phyloP scores from a whole-genome alignment of 148 eudicot genomes.

The Tetragonia tetragonoides region DNA sequence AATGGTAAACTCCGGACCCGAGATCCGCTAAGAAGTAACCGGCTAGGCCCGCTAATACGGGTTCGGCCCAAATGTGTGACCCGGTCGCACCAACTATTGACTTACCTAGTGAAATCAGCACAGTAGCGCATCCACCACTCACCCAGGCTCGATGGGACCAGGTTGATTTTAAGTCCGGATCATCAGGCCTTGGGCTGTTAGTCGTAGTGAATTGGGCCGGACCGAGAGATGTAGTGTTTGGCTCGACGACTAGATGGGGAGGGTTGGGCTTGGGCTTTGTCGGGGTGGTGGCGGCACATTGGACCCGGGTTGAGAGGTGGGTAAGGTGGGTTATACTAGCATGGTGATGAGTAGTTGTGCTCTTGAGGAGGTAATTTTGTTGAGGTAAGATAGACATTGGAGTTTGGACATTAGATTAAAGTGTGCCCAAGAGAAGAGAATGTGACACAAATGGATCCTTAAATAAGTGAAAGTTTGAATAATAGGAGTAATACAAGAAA shows the following conservation, averaged over 20 bases:
- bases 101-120: constrained; percentile 56
- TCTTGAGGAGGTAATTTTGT: constrained; percentile 33
- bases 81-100: constrained; percentile 27
- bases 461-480: background rate
- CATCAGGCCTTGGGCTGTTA: constrained; percentile 33
- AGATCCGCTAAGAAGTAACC: constrained; percentile 87
- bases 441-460: background rate
- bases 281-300: constrained; percentile 40
- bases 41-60: constrained; percentile 43
- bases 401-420: background rate
- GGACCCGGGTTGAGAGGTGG: constrained; percentile 16
- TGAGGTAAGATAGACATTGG: constrained; percentile 57
- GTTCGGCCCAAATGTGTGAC: constrained; percentile 57
- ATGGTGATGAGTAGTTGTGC: constrained; percentile 4
- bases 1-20: constrained; percentile 86
- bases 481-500: background rate
- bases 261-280: constrained; percentile 18
- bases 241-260: constrained; percentile 17
- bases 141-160: constrained; percentile 84
- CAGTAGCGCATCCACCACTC: constrained; percentile 65
- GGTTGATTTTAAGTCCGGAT: constrained; percentile 57
- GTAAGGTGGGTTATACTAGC: constrained; percentile 12
- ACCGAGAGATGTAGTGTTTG: background rate
- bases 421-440: constrained; percentile 5
- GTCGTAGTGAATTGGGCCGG: background rate